A percentile compares a stretch with the other conserved stretches of the same genome.
These are phyloP conservation scores for Isochrysis galbana DNA, from an alignment of 78 protist genomes.

Conservation along the genomic window DNA sequence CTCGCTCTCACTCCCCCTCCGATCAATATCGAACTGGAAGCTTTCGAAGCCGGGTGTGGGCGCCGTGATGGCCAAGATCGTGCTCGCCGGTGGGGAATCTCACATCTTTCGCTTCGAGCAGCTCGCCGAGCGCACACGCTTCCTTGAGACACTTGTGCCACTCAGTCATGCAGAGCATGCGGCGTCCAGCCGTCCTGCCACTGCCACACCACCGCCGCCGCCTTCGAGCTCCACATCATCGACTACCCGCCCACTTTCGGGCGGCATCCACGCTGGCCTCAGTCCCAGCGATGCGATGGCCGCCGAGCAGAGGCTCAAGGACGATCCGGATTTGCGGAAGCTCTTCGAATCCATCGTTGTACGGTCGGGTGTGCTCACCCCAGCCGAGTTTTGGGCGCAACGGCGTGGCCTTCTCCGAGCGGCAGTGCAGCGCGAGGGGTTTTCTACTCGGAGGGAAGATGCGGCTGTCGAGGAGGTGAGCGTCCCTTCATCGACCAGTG, in stretches of 20 bases:
- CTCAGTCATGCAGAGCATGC: no score
- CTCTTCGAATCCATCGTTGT: neutral
- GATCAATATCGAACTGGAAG: neutral
- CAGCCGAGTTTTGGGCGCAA: neutral
- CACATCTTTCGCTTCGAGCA: neutral
- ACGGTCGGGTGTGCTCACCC: neutral
- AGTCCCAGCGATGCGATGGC: neutral
- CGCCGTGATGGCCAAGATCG: neutral
- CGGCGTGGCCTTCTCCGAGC: neutral
- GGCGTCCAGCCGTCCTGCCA: no score
- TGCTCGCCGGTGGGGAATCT: neutral
- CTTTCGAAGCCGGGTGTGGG: neutral
- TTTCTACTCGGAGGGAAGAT: neutral
- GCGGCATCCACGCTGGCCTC: neutral
- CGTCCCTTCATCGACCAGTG: neutral
- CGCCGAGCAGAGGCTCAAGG: neutral
- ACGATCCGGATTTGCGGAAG: neutral
- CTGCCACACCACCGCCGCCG: no score
- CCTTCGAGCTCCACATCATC: no score
- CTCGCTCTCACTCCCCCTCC: neutral
- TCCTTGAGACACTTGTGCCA: neutral
- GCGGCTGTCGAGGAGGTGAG: neutral
- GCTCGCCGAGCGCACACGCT: neutral
- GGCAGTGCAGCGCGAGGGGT: neutral
- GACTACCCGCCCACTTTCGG: neutral